phyloP scores from a whole-genome alignment of 2,329 filamentous ascomycete genomes.

The Malbranchea zuffiana region DNA sequence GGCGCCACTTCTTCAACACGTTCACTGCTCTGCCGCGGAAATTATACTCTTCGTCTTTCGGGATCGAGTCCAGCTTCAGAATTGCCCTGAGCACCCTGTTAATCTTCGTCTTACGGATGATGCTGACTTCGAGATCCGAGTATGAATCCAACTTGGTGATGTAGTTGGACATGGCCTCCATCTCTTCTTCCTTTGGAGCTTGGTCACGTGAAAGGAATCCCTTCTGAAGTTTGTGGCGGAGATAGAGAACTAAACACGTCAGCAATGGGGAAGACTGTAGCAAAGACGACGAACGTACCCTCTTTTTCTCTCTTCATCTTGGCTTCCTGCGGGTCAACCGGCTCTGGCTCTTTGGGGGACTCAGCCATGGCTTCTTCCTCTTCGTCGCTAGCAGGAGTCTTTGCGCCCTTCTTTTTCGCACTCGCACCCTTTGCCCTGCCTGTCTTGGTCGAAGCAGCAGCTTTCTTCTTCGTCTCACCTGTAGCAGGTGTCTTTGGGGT shows the following conservation, averaged over 20 bases:
- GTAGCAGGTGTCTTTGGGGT: conserved; percentile 48
- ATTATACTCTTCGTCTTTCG: conserved; percentile 74
- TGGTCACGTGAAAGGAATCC: conserved; percentile 78
- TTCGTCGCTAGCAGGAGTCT: conserved; percentile 40
- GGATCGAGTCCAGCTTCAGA: conserved; percentile 74
- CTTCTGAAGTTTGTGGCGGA: conserved; percentile 90
- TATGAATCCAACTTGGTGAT: conserved; percentile 66
- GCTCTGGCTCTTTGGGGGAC: conserved; percentile 39
- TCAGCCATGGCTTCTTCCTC: conserved; percentile 46
- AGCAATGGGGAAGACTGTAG: conserved; percentile 3
- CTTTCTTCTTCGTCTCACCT: conserved; percentile 37
- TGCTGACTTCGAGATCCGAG: conserved; percentile 71
- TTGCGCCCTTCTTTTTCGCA: conserved; percentile 52
- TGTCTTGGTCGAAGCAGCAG: conserved; percentile 43
- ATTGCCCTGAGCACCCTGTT: conserved; percentile 97
- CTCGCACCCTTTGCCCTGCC: conserved; percentile 44
- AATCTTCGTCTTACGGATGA: conserved; percentile 89
- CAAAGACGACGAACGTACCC: conserved; percentile 26
- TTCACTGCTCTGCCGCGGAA: conserved; percentile 76
- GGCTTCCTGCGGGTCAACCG: conserved; percentile 45
- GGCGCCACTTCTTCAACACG: conserved; percentile 82
- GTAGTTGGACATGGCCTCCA: conserved; percentile 35
- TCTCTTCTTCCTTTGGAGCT: conserved; percentile 65
- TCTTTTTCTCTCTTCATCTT: conserved; percentile 50
- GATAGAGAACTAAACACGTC: conserved; percentile 58